Base-by-base conservation (phyloP, 768 basidiomycete species). In the Termitomyces sp. region DNA sequence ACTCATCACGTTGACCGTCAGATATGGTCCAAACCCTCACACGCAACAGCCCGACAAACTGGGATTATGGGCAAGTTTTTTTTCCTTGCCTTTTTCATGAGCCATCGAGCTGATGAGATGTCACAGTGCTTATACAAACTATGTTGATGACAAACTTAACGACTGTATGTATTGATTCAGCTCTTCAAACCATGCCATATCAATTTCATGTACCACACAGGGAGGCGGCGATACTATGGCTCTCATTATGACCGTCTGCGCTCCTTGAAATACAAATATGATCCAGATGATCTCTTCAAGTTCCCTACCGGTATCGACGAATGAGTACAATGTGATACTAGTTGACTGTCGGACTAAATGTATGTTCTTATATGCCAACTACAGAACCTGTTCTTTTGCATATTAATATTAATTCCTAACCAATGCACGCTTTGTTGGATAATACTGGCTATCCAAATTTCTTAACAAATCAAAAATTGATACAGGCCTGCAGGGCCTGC, bases 221-320 rank as follows among this genome's bases (percentile, higher is more conserved):
- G 74, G 73, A 64, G 67, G 62, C 58, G 60, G 12, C 62, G 63
- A 10, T 75, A 73, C 56, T 75, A 71, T 55, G 69, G 68, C 5
- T 51, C 59, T 10, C 65, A 76, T 46, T 73, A 72, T 57, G 48
- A 48, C 18, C 68, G 67, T 7, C 61, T 77, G 32, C 58, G 61
- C n/a, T 59, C 60, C 1, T 48, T 76, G 36, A 77, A 77, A 55
- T 44, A 61, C 14, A 54, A 47, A 18, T 64, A 72, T 34, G 75
- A 77, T 61, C 76, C 77, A 0, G 55, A 63, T 1, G 65, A 72
- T 39, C 61, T 73, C 1, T 79, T 78, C 47, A 58, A 66, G 14
- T 78, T 78, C 66, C 75, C 76, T 6, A 66, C 66, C 12, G 65
- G 66, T 18, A 68, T 74, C 14, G 63, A 70, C 48, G 65, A 65